Evolutionary conservation across 1,139 yeast genomes (phyloP).

Genomic region (Yamadazyma diddensiae): DNA sequence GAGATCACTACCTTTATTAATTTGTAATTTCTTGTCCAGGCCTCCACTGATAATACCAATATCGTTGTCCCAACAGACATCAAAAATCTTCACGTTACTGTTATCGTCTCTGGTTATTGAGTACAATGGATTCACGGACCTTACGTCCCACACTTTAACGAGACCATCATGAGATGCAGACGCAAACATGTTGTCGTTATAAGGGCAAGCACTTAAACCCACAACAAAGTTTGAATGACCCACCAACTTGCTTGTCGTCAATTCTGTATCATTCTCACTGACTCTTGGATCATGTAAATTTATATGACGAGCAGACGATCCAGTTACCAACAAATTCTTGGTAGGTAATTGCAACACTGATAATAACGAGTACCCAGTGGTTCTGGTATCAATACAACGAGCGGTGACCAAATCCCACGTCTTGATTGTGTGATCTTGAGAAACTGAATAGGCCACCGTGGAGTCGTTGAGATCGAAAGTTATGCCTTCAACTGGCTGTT

Average conservation of each 20-base stretch:
- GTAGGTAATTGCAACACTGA: conserved; percentile 68
- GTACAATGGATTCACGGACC: conserved; percentile 82
- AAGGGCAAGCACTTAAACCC: conserved; percentile 68
- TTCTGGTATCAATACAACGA: conserved; percentile 79
- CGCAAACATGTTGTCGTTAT: conserved; percentile 74
- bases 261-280: conserved; percentile 32
- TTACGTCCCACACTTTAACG: conserved; percentile 91
- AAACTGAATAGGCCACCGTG: conserved; percentile 87
- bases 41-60: conserved; percentile 93
- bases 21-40: conserved; percentile 87
- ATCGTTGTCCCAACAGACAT: conserved; percentile 77
- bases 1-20: conserved; percentile 57
- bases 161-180: conserved; percentile 96
- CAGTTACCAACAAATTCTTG: conserved; percentile 75
- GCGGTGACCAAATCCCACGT: conserved; percentile 95
- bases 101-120: conserved; percentile 71
- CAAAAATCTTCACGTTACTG: conserved; percentile 66
- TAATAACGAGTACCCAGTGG: conserved; percentile 83
- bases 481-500: conserved; percentile 84
- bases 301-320: conserved; percentile 95
- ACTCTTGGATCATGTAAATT: conserved; percentile 87
- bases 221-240: conserved; percentile 95
- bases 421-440: conserved; percentile 91
- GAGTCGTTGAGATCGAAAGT: conserved; percentile 68
- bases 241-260: conserved; percentile 55